Base-by-base conservation (phyloP, 2,329 filamentous ascomycete genomes). In the Nemania abortiva region DNA sequence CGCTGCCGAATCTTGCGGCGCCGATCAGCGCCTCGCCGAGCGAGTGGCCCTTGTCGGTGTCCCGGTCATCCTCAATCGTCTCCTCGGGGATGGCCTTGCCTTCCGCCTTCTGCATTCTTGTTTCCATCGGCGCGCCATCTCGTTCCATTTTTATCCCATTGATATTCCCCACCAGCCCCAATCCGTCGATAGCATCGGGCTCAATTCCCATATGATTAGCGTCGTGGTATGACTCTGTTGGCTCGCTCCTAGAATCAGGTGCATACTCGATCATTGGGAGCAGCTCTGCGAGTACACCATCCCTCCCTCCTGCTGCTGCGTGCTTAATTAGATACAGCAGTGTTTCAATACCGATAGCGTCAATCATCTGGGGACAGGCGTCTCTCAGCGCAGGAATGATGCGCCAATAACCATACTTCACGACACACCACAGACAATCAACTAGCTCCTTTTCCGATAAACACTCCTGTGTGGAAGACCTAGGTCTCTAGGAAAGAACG, bases 371-470 rank as follows among this genome's bases (percentile, higher is more conserved):
- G 10, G 55, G 55, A 58, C n/a, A 37, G 11, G 9, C 55, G 9
- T 37, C 24, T 18, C 6, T 11, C 31, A 58, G n/a, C 4, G 31
- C 37, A 42, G 10, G 24, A 39, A 58, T 58, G n/a, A 58, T 58
- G 37, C 20, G 55, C 55, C 55, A 58, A 37, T 39, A n/a, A 24
- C 55, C 55, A 39, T 58, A n/a, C 34, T 37, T 39, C 27, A 27
- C 55, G 15, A 58, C 55, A 11, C 3, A 6, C 9, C 20, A 6
- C 6, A 58, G 55, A n/a, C 55, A 58, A 20, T 15, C 20, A 34
- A 37, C 4, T 22, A 58, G 34, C 34, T 58, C 55, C 11, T 37
- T 27, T 42, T n/a, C 29, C 5, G 55, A 58, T 22, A 58, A n/a
- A n/a, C n/a, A n/a, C 29, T 58, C 5, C 9, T 13, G 20, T n/a